Evolutionary conservation across 2,329 filamentous ascomycete genomes (phyloP).

Genomic region (Ilyonectria sp.): DNA sequence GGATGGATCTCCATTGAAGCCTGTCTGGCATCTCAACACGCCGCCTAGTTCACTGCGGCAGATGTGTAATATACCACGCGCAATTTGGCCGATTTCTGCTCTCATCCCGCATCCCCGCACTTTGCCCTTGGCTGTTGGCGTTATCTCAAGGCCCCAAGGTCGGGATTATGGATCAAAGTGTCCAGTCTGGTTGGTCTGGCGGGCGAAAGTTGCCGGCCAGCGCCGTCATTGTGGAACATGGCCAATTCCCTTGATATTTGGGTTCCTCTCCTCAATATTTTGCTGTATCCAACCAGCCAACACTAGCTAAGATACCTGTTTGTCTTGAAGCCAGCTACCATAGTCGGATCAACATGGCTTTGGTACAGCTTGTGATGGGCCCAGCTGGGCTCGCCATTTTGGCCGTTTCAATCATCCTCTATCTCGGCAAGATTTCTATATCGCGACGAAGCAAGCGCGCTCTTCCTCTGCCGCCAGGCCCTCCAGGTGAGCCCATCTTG

Average conservation of each 20-base stretch:
- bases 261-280: not conserved
- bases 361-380: conserved; percentile 15
- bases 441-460: not conserved
- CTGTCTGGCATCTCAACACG: not conserved
- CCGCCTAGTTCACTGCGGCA: conserved; percentile 2
- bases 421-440: conserved; percentile 1
- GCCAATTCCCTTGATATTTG: not conserved
- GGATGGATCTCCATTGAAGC: not conserved
- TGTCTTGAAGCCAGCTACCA: not conserved
- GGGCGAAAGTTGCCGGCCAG: conserved; percentile 3
- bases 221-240: not conserved
- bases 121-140: not conserved
- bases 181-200: not conserved
- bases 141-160: conserved; percentile 5
- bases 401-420: conserved; percentile 8
- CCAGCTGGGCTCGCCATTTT: conserved; percentile 20
- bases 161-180: not conserved
- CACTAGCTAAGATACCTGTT: not conserved
- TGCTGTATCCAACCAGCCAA: not conserved
- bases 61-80: conserved; percentile 19
- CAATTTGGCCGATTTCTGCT: conserved; percentile 11
- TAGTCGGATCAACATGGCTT: conserved; percentile 11
- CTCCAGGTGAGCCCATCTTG: conserved; percentile 56
- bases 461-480: conserved; percentile 51
- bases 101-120: conserved; percentile 9